Evolutionary conservation across 805 yeast species (phyloP).

Genomic region (Yarrowia yakushimensis): DNA sequence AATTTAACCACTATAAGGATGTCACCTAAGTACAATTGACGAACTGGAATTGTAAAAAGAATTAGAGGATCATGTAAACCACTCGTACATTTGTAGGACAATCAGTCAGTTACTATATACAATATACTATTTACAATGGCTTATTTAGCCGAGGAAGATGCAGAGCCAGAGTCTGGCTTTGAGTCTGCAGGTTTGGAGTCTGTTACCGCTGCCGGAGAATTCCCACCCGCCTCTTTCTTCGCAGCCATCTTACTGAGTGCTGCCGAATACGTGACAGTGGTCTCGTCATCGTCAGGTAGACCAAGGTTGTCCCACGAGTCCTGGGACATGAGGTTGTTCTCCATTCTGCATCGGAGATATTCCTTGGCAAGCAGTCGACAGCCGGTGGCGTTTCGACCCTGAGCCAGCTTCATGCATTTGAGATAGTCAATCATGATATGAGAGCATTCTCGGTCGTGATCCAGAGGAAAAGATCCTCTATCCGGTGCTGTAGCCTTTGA

Average conservation of each 20-base stretch:
- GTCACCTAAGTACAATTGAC: no score
- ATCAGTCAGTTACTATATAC: neutral
- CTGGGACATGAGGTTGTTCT: slow-evolving; percentile 54
- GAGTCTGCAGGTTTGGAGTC: neutral
- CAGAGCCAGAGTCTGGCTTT: neutral
- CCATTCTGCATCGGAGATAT: slow-evolving; percentile 87
- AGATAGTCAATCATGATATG: slow-evolving; percentile 70
- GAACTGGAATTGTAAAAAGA: no score
- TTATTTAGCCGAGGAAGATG: neutral
- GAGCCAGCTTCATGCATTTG: slow-evolving; percentile 70
- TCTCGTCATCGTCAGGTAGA: slow-evolving; percentile 48
- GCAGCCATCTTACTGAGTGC: slow-evolving; percentile 10
- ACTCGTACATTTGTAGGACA: no score
- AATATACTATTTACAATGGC: slow-evolving; percentile 3
- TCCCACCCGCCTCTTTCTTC: neutral
- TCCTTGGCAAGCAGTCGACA: slow-evolving; percentile 80
- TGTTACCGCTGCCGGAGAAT: neutral
- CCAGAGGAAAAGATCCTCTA: slow-evolving; percentile 92
- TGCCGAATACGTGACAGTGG: slow-evolving; percentile 3
- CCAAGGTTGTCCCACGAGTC: slow-evolving; percentile 63
- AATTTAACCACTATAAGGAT: neutral
- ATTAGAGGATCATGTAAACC: no score
- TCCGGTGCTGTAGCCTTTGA: slow-evolving; percentile 71
- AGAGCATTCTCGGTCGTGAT: slow-evolving; percentile 81
- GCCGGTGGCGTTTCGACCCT: slow-evolving; percentile 84